Percentiles rank a stretch among this genome's conserved stretches.
phyloP scores from a whole-genome alignment of 164 flowering plant genomes.

The Stephania cephalantha region DNA sequence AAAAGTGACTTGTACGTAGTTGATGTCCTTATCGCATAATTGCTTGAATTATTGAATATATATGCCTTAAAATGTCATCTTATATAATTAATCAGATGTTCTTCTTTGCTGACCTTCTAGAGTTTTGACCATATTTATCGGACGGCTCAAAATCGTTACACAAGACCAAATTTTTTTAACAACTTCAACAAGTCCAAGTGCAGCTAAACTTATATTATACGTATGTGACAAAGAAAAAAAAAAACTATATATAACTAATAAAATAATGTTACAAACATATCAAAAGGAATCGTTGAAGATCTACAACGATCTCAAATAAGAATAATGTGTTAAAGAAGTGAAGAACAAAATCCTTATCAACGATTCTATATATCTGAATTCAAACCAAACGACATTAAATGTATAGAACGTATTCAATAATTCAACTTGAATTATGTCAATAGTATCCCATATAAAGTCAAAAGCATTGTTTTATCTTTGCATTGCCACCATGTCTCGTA shows the following conservation, averaged over 20 bases:
- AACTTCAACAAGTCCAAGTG: neutral
- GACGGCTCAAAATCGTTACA: neutral
- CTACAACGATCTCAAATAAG: neutral
- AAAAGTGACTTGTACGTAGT: no score
- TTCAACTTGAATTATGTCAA: neutral
- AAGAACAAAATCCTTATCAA: neutral
- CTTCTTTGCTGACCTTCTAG: neutral
- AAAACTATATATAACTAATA: neutral
- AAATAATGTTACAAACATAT: neutral
- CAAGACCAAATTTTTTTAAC: neutral
- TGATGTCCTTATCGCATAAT: no score
- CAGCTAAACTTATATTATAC: neutral
- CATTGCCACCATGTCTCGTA: neutral
- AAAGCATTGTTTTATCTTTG: neutral
- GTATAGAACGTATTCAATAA: neutral
- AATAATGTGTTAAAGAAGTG: neutral
- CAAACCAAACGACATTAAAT: conserved; percentile 6
- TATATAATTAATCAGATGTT: neutral
- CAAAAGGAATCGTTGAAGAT: neutral
- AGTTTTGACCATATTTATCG: neutral
- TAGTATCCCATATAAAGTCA: neutral
- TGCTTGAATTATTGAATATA: no score
- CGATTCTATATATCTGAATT: conserved; percentile 4
- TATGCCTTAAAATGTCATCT: neutral
- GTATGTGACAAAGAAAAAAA: neutral